Evolutionary conservation across 129 eudicot species (phyloP).

Genomic region (Sambucus nigra): DNA sequence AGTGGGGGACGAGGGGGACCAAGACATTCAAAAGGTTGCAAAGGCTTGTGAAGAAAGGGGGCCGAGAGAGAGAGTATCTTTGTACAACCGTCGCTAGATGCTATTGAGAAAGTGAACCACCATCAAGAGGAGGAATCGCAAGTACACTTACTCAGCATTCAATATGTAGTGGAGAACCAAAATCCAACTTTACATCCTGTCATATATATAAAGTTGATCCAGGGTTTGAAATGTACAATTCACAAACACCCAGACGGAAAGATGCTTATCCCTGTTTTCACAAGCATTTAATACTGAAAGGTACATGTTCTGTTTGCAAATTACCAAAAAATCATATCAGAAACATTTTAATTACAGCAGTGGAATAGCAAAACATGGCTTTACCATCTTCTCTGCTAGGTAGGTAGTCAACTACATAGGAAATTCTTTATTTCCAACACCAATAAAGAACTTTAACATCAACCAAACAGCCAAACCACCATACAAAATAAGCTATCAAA

Average conservation of each 20-base stretch:
- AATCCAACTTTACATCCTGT: background rate
- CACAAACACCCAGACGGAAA: too few species aligned
- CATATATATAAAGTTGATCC: background rate
- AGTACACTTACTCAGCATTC: too few species aligned
- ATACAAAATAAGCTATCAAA: background rate
- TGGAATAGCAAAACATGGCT: constrained; percentile 10
- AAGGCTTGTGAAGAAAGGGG: too few species aligned
- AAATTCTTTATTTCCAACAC: background rate
- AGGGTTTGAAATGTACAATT: too few species aligned
- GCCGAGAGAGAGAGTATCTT: too few species aligned
- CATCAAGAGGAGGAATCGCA: too few species aligned
- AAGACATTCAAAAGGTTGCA: too few species aligned
- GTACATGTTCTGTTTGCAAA: constrained; percentile 1
- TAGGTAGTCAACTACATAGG: too few species aligned
- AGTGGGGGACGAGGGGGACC: too few species aligned
- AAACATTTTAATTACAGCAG: constrained; percentile 37
- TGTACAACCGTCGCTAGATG: too few species aligned
- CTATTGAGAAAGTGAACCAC: too few species aligned
- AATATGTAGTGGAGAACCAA: too few species aligned
- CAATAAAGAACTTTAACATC: background rate
- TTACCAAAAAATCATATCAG: constrained; percentile 18
- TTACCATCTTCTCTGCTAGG: constrained; percentile 7
- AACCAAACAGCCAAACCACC: background rate
- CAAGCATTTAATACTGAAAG: background rate
- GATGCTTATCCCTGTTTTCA: constrained; percentile 5